phyloP scores from a whole-genome alignment of 1,284 basidiomycete species.

The Phellopilus nigrolimitatus region DNA sequence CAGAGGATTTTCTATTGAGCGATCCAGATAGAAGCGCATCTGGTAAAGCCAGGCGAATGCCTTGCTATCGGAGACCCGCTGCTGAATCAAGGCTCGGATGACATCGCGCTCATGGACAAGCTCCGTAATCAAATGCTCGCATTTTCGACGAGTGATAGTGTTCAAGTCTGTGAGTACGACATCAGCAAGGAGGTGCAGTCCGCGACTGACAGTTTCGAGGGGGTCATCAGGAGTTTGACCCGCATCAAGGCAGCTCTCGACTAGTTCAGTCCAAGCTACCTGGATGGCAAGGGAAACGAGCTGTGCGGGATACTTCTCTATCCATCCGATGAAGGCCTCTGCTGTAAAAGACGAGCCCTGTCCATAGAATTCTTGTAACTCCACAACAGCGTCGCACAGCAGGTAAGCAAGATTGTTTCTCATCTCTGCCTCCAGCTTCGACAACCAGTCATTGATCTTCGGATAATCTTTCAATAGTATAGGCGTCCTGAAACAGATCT shows the following conservation, averaged over 20 bases:
- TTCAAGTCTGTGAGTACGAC: constrained; percentile 89
- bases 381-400: constrained; percentile 74
- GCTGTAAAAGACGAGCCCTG: constrained; percentile 48
- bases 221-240: constrained; percentile 56
- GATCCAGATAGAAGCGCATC: constrained; percentile 96
- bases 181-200: constrained; percentile 91
- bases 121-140: constrained; percentile 98
- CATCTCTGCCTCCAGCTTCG: constrained; percentile 92
- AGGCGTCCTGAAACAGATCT: constrained; percentile 79
- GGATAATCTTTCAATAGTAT: constrained; percentile 90
- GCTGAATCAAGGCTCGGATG: constrained; percentile 72
- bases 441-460: constrained; percentile 99
- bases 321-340: constrained; percentile 81
- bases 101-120: constrained; percentile 98
- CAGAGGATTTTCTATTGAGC: constrained; percentile 65
- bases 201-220: constrained; percentile 74
- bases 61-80: constrained; percentile 59
- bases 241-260: constrained; percentile 69
- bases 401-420: constrained; percentile 83
- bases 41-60: constrained; percentile 95
- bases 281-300: constrained; percentile 93
- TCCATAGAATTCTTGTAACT: constrained; percentile 82
- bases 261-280: constrained; percentile 87
- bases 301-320: constrained; percentile 92
- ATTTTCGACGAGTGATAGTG: constrained; percentile 90